A percentile compares a stretch with the other conserved stretches of the same genome.
Conservation (phyloP, 2,329 filamentous ascomycete genomes). For the Aspergillus nomiae region DNA sequence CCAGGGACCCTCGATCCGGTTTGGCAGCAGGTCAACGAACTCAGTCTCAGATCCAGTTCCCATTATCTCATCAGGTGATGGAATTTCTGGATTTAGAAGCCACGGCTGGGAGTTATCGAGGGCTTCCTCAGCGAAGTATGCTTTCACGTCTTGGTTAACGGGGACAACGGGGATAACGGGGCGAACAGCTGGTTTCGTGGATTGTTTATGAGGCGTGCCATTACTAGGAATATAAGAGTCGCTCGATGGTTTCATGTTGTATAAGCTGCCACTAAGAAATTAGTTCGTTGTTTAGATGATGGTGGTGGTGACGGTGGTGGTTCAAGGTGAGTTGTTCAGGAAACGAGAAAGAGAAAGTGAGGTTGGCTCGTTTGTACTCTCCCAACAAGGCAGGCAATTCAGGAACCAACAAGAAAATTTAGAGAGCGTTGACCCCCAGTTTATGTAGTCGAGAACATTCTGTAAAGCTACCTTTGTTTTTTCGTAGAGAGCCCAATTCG, state of each 20-base stretch:
- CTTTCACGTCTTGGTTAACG: conserved; percentile 33
- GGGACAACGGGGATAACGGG: conserved; percentile 4
- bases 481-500: not conserved
- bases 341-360: not conserved
- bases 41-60: conserved; percentile 23
- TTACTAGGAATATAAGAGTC: not conserved
- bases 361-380: not conserved
- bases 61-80: conserved; percentile 43
- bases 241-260: not conserved
- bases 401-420: not conserved
- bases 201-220: not conserved
- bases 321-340: not conserved
- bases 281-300: too few relatives aligned
- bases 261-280: not conserved
- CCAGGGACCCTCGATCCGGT: conserved; percentile 61
- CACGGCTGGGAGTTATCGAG: conserved; percentile 28
- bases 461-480: not conserved
- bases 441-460: not conserved
- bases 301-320: not conserved
- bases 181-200: not conserved
- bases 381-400: not conserved
- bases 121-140: conserved; percentile 28
- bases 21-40: conserved; percentile 49
- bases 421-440: not conserved
- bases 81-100: conserved; percentile 43